Conservation (phyloP, 2,329 filamentous ascomycete genomes). For the Phialophora tarda region DNA sequence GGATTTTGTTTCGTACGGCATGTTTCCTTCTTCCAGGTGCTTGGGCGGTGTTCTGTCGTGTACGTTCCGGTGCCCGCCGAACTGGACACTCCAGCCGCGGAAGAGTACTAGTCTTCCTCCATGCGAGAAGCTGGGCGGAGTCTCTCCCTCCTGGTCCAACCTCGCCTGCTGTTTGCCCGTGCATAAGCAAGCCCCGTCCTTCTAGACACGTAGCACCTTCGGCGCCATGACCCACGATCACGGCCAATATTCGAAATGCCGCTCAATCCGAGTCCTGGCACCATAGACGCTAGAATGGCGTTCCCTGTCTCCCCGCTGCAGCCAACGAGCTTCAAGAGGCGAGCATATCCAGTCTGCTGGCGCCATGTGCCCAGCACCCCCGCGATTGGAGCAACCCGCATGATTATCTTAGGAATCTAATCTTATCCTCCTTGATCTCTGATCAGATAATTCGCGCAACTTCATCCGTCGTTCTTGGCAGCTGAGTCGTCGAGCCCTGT, state of each 20-base stretch:
- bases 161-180: neutral
- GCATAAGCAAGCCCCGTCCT: neutral
- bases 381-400: neutral
- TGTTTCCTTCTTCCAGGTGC: neutral
- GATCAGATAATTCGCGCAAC: conserved; percentile 25
- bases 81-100: neutral
- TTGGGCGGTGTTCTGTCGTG: neutral
- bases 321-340: neutral
- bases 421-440: conserved; percentile 19
- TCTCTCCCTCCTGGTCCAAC: neutral
- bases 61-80: neutral
- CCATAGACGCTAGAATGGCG: conserved; percentile 19
- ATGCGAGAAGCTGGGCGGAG: neutral
- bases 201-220: neutral
- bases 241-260: conserved; percentile 9
- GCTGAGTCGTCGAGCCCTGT: neutral
- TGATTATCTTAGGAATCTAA: conserved; percentile 18
- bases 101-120: neutral
- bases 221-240: neutral
- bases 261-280: conserved; percentile 1
- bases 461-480: neutral
- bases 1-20: neutral
- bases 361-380: neutral
- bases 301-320: conserved; percentile 1
- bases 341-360: neutral